Evolutionary conservation across 176 grass and related monocot genomes (phyloP).

Genomic region (Zoysia japonica): DNA sequence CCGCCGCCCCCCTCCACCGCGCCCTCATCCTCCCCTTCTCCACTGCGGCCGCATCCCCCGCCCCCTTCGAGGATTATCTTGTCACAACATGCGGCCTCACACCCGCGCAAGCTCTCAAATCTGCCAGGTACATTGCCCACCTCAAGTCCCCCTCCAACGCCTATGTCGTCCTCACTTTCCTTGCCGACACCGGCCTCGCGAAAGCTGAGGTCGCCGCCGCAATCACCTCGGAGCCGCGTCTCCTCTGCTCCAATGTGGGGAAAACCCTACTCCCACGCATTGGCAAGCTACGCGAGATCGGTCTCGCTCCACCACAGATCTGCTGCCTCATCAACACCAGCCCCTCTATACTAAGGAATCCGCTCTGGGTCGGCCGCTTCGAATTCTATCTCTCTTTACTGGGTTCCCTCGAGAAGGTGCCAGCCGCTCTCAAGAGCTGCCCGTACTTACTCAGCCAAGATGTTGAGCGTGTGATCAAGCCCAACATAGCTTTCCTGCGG

Average conservation of each 20-base stretch:
- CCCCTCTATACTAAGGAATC: neutral
- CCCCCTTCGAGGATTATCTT: conserved; percentile 23
- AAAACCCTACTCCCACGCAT: conserved; percentile 22
- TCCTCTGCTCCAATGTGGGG: conserved; percentile 14
- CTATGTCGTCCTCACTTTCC: neutral
- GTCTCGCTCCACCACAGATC: neutral
- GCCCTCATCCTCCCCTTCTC: too few relatives aligned
- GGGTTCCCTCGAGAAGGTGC: neutral
- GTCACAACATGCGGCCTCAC: conserved; percentile 42
- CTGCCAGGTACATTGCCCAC: neutral
- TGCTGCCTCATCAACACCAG: neutral
- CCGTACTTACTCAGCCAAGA: neutral
- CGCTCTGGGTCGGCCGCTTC: accelerated
- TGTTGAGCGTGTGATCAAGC: neutral
- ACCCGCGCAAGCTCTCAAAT: conserved; percentile 5
- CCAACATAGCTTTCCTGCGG: neutral
- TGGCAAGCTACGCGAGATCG: conserved; percentile 10
- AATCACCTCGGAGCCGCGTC: neutral
- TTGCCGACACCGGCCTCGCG: conserved; percentile 3
- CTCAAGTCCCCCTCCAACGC: neutral
- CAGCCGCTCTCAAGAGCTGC: neutral
- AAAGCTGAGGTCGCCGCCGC: neutral
- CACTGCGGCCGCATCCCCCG: too few relatives aligned
- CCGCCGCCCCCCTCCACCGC: too few relatives aligned
- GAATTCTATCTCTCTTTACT: neutral